Conservation (phyloP, 2,329 filamentous ascomycete species). For the Ophiobolus disseminans region DNA sequence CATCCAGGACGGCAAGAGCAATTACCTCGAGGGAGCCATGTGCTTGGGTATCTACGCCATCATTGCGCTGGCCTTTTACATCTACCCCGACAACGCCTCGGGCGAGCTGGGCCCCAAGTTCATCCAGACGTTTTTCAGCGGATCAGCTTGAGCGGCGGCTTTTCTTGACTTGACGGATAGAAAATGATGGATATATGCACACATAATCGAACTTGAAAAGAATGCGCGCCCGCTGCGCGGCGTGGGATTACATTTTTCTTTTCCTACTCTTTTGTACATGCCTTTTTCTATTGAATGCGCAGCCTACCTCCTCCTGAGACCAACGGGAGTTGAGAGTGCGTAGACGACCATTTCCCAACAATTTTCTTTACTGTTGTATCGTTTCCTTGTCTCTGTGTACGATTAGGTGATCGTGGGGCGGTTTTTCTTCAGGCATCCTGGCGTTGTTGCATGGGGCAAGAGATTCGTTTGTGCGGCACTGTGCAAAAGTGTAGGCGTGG, state of each 20-base stretch:
- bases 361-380: no score
- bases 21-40: conserved; percentile 82
- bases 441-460: no score
- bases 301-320: no score
- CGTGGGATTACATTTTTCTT: background rate
- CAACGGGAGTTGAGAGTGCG: no score
- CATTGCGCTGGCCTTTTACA: conserved; percentile 66
- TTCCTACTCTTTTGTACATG: background rate
- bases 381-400: no score
- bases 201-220: background rate
- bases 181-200: background rate
- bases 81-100: conserved; percentile 63
- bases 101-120: conserved; percentile 40
- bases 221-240: conserved; percentile 6
- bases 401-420: no score
- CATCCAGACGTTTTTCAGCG: conserved; percentile 35
- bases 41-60: conserved; percentile 63
- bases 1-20: conserved; percentile 83
- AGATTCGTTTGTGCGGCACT: no score
- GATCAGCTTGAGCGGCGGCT: background rate
- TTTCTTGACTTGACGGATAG: background rate
- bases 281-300: no score
- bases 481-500: no score
- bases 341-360: no score
- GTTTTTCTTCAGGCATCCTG: no score